phyloP scores from a whole-genome alignment of 495 filamentous ascomycete genomes.

The Aspergillus nanangensis region DNA sequence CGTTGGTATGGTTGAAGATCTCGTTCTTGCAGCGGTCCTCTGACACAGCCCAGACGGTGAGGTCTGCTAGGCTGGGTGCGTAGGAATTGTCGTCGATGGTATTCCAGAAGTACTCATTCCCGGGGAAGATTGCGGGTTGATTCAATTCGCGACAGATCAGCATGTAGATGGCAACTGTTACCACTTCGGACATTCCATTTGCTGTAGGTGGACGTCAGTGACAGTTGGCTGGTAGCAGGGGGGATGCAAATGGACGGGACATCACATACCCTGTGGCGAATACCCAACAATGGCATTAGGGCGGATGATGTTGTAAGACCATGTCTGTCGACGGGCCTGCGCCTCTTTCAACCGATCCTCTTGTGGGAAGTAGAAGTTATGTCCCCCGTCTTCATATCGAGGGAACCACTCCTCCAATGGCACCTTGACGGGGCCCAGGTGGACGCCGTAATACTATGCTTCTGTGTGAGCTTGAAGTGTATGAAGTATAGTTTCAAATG shows the following conservation, averaged over 20 bases:
- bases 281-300: constrained; percentile 26
- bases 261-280: constrained; percentile 16
- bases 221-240: not conserved
- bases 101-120: constrained; percentile 23
- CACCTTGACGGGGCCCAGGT: constrained; percentile 21
- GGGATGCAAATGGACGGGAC: not conserved
- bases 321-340: constrained; percentile 11
- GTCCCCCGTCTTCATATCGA: constrained; percentile 17
- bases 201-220: constrained; percentile 4
- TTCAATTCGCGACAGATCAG: constrained; percentile 22
- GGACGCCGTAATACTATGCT: constrained; percentile 29
- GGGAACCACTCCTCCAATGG: constrained; percentile 21
- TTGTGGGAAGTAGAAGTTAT: constrained; percentile 33
- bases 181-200: constrained; percentile 27
- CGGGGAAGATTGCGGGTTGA: constrained; percentile 11
- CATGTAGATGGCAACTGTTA: constrained; percentile 23
- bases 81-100: constrained; percentile 22
- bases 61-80: constrained; percentile 18
- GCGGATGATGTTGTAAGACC: constrained; percentile 29
- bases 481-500: too few relatives aligned
- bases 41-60: constrained; percentile 15
- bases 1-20: constrained; percentile 25
- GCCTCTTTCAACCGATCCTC: constrained; percentile 23
- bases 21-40: constrained; percentile 18
- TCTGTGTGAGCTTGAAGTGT: not conserved